These are phyloP conservation scores for Penicillium atrosanguineum DNA, from an alignment of 495 filamentous ascomycete species.

Conservation along the genomic window DNA sequence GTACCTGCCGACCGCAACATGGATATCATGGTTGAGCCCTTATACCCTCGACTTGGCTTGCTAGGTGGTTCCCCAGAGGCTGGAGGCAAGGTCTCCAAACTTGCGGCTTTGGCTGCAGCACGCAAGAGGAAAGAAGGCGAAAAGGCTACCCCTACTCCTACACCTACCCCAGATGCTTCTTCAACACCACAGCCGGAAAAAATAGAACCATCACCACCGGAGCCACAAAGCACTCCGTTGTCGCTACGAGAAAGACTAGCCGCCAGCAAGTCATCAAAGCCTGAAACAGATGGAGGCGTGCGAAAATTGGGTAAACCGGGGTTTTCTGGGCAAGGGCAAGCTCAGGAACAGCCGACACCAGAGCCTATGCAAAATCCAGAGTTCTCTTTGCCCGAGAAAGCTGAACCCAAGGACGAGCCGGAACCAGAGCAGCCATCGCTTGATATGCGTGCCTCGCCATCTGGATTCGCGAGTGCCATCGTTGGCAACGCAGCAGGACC, in stretches of 20 bases:
- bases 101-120: constrained; percentile 84
- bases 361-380: constrained; percentile 13
- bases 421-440: constrained; percentile 13
- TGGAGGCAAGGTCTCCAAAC: constrained; percentile 74
- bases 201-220: constrained; percentile 18
- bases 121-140: constrained; percentile 76
- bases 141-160: constrained; percentile 41
- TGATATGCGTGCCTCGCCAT: constrained; percentile 50
- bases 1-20: constrained; percentile 67
- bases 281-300: constrained; percentile 25
- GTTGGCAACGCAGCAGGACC: constrained; percentile 44
- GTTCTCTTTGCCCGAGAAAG: constrained; percentile 2
- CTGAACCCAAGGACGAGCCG: constrained; percentile 6
- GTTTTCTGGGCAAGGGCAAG: constrained; percentile 14
- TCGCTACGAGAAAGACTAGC: constrained; percentile 41
- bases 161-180: constrained; percentile 17
- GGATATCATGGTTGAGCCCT: constrained; percentile 61
- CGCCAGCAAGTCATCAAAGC: constrained; percentile 28
- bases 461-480: constrained; percentile 68
- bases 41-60: constrained; percentile 59
- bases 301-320: constrained; percentile 21
- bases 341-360: constrained; percentile 16
- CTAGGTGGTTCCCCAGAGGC: constrained; percentile 69
- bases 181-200: constrained; percentile 9
- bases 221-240: constrained; percentile 22